These are phyloP conservation scores for Didymella arachidicola DNA, from an alignment of 2,329 filamentous ascomycete species.

Conservation along the genomic window DNA sequence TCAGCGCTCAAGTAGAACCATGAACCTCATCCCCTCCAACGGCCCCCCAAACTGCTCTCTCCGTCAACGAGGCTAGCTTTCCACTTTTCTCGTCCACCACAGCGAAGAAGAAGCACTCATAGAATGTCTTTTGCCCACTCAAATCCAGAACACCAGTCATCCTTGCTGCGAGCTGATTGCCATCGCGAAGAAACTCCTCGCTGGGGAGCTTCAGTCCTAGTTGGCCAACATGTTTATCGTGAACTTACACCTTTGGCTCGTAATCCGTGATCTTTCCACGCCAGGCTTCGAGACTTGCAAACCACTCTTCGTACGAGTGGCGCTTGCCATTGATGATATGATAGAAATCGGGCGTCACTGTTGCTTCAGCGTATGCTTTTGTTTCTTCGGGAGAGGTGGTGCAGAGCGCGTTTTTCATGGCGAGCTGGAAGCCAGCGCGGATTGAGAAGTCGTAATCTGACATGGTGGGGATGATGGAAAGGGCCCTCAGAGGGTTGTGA, in stretches of 20 bases:
- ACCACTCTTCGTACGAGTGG: neutral
- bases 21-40: neutral
- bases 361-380: neutral
- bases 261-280: constrained; percentile 2
- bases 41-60: neutral
- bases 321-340: constrained; percentile 7
- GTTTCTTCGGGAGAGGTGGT: neutral
- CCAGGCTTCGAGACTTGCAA: neutral
- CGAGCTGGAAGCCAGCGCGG: neutral
- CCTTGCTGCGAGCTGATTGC: neutral
- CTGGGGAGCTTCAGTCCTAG: neutral
- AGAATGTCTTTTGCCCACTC: neutral
- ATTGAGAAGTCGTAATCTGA: neutral
- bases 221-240: too few relatives aligned
- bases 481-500: neutral
- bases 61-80: neutral
- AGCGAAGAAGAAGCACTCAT: constrained; percentile 1
- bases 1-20: neutral
- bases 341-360: neutral
- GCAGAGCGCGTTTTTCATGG: neutral
- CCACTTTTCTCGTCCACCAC: neutral
- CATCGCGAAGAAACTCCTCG: neutral
- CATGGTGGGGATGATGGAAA: neutral
- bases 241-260: neutral
- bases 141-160: neutral